A percentile compares a stretch with the other conserved stretches of the same genome.
Conservation (phyloP, 2,329 filamentous ascomycete species). For the Aspergillus costaricaensis region DNA sequence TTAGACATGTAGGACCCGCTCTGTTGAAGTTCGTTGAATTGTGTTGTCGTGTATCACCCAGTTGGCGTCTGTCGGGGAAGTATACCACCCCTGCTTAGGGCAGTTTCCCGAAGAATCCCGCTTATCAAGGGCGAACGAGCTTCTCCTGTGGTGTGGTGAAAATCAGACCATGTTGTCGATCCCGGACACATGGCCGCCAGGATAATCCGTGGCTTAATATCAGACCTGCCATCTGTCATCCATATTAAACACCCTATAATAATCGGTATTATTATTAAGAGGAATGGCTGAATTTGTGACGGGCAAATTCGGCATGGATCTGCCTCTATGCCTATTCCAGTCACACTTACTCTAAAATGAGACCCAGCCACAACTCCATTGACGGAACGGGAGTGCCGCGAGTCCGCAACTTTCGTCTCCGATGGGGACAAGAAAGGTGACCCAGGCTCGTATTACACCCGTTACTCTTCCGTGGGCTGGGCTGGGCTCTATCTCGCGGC, state of each 20-base stretch:
- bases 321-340: not conserved
- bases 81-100: not conserved
- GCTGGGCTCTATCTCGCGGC: not conserved
- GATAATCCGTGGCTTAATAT: not conserved
- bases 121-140: not conserved
- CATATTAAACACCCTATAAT: not conserved
- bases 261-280: not conserved
- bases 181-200: not conserved
- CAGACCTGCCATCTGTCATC: not conserved
- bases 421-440: not conserved
- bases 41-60: not conserved
- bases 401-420: not conserved
- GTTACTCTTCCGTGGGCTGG: not conserved
- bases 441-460: not conserved
- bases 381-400: not conserved
- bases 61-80: not conserved
- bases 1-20: not conserved
- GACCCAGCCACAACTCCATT: not conserved
- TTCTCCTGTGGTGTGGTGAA: not conserved
- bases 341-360: not conserved
- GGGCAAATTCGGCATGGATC: not conserved
- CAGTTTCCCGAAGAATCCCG: not conserved
- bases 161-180: constrained; percentile 1
- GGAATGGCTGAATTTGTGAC: not conserved
- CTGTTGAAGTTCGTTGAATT: not conserved